Evolutionary conservation across 1,284 basidiomycete species (phyloP), one percentile per base, ranked within the genome.

Genomic region (Caloboletus inedulis): DNA sequence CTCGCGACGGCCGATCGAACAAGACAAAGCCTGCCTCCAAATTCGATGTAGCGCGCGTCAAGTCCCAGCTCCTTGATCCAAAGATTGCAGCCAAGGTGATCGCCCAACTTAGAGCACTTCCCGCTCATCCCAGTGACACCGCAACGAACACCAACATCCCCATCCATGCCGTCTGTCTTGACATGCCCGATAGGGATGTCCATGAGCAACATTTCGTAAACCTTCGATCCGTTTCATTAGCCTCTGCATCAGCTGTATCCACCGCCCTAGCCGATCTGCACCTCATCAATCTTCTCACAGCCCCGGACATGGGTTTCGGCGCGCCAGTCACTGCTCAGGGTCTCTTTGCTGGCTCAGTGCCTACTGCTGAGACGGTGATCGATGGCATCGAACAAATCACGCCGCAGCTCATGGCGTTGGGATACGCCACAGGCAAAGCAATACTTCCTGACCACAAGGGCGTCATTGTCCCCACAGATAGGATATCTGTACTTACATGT

Each of bases 401-500:
- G 0, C 87, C 87, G 0, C 79, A 89, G 62, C 74, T 91, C 33
- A 79, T 91, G 81, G 81, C 84, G 0, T 68, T 91, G 27, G 87
- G 89, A 8, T 90, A 81, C 66, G 87, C 87, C 12, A 86, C 85
- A 7, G 86, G 88, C 19, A 77, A 75, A 59, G 75, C 79, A 1
- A 69, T 90, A 23, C 46, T 78, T n/a, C 85, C 87, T 14, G 81
- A 88, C 57, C 89, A 91, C 65, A 75, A 74, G 54, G 83, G 82
- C 3, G 67, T 91, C 42, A 76, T 83, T 60, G 88, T 87, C 3
- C 89, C 89, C 1, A 79, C 74, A 2, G 89, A 91, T 63, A 78
- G 89, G 43, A 80, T 91, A 67, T 88, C 86, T 12, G 77, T 87
- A 16, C 70, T 91, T 21, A 89, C 88, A n/a, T 90, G 87, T 90